Percentiles rank a stretch among this genome's conserved stretches.
phyloP scores from a whole-genome alignment of 2,329 filamentous ascomycete genomes.

The Aspergillus floridensis region DNA sequence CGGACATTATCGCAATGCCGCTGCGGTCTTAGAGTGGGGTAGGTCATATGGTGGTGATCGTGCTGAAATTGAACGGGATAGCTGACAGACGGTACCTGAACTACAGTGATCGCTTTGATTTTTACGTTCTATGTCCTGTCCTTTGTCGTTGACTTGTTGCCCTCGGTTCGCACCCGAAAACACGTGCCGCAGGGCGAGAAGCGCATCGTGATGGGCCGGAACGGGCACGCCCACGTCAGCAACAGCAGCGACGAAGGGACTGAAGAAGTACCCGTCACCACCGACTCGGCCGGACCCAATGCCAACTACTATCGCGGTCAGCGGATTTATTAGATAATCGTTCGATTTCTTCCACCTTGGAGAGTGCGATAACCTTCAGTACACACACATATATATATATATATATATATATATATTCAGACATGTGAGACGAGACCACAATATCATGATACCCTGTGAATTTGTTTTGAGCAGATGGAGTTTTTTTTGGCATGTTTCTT shows the following conservation, averaged over 20 bases:
- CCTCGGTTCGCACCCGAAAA: constrained; percentile 64
- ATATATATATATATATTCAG: background rate
- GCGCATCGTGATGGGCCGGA: constrained; percentile 25
- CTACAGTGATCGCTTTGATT: constrained; percentile 66
- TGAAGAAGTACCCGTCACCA: constrained; percentile 38
- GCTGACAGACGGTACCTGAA: background rate
- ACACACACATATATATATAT: background rate
- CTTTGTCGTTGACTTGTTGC: constrained; percentile 83
- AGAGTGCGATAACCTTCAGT: background rate
- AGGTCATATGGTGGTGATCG: constrained; percentile 15
- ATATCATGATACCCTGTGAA: background rate
- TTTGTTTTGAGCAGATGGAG: background rate
- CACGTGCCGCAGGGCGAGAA: constrained; percentile 45
- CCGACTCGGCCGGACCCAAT: constrained; percentile 36
- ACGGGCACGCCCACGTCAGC: constrained; percentile 12
- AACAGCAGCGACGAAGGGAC: constrained; percentile 11
- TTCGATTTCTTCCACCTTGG: background rate
- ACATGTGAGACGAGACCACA: background rate
- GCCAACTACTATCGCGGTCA: constrained; percentile 31
- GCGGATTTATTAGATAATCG: constrained; percentile 23
- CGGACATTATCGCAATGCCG: constrained; percentile 55
- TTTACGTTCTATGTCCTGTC: constrained; percentile 86
- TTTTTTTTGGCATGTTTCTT: background rate
- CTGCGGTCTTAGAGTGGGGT: constrained; percentile 74
- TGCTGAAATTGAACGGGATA: background rate